A percentile compares a stretch with the other conserved stretches of the same genome.
These are phyloP conservation scores for Tolypocladium amazonense DNA, from an alignment of 2,329 filamentous ascomycete genomes.

Conservation along the genomic window DNA sequence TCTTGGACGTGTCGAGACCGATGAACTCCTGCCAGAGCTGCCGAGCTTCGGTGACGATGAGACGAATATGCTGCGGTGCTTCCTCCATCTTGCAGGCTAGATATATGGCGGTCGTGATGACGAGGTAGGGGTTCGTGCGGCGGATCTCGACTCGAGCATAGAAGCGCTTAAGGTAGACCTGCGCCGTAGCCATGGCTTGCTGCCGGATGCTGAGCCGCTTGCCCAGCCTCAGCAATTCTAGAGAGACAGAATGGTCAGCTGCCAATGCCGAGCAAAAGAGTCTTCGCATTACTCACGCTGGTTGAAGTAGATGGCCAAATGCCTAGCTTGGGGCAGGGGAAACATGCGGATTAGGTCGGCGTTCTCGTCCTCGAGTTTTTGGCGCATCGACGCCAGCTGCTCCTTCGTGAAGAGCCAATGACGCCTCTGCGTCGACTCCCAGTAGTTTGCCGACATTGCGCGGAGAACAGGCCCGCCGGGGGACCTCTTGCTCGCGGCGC, in stretches of 20 bases:
- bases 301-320: conserved; percentile 86
- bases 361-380: conserved; percentile 68
- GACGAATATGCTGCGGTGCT: conserved; percentile 87
- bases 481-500: not conserved
- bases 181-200: conserved; percentile 86
- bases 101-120: conserved; percentile 89
- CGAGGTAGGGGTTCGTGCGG: conserved; percentile 83
- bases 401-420: conserved; percentile 87
- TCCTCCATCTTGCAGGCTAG: conserved; percentile 98
- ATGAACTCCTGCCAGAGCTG: conserved; percentile 75
- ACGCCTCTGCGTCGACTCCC: conserved; percentile 84
- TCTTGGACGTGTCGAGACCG: conserved; percentile 65
- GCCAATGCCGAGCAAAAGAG: not conserved
- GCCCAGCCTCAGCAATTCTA: conserved; percentile 72
- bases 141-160: conserved; percentile 86
- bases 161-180: conserved; percentile 90
- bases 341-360: conserved; percentile 65
- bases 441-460: conserved; percentile 87
- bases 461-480: conserved; percentile 1
- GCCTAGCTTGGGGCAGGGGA: conserved; percentile 69
- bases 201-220: conserved; percentile 79
- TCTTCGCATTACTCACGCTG: conserved; percentile 49
- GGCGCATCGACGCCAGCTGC: conserved; percentile 64
- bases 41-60: conserved; percentile 78
- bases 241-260: not conserved